phyloP scores from a whole-genome alignment of 2,329 filamentous ascomycete species.

The Parastagonospora nodorum region DNA sequence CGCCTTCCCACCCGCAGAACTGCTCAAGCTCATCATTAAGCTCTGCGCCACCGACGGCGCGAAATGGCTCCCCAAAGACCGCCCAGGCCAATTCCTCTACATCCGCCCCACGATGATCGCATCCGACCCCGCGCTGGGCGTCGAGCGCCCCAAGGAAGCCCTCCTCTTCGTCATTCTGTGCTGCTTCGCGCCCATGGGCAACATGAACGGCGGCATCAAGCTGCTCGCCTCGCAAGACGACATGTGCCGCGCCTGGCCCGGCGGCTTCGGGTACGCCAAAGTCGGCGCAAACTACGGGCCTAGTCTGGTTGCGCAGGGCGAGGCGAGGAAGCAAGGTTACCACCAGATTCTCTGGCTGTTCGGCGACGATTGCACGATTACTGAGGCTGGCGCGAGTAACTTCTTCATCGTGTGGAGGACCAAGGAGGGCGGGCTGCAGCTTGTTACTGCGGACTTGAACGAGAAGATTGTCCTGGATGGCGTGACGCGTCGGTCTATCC shows the following conservation, averaged over 20 bases:
- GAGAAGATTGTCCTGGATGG: conserved; percentile 86
- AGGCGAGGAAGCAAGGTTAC: conserved; percentile 74
- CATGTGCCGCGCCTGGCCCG: conserved; percentile 88
- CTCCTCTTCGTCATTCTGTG: conserved; percentile 79
- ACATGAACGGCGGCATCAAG: conserved; percentile 57
- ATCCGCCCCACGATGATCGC: conserved; percentile 87
- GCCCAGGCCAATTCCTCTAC: conserved; percentile 76
- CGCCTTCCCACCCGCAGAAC: conserved; percentile 70
- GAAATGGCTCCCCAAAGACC: conserved; percentile 77
- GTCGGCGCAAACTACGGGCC: conserved; percentile 94
- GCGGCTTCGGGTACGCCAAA: conserved; percentile 90
- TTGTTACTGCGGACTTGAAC: conserved; percentile 83
- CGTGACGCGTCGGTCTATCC: conserved; percentile 79
- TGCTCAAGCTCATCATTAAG: conserved; percentile 74
- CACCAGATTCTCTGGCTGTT: conserved; percentile 96
- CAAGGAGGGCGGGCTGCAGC: conserved; percentile 66
- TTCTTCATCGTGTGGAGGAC: conserved; percentile 85
- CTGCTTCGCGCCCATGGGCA: conserved; percentile 53
- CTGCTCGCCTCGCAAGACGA: conserved; percentile 80
- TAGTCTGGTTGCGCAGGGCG: conserved; percentile 74
- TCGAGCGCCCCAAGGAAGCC: conserved; percentile 80
- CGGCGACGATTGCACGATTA: conserved; percentile 75
- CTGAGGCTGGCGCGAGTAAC: conserved; percentile 89
- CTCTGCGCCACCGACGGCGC: conserved; percentile 74
- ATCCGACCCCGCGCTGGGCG: conserved; percentile 78